Evolutionary conservation across 768 basidiomycete genomes (phyloP), one percentile per base, ranked within the genome.

Genomic region (Podaxis sp.): DNA sequence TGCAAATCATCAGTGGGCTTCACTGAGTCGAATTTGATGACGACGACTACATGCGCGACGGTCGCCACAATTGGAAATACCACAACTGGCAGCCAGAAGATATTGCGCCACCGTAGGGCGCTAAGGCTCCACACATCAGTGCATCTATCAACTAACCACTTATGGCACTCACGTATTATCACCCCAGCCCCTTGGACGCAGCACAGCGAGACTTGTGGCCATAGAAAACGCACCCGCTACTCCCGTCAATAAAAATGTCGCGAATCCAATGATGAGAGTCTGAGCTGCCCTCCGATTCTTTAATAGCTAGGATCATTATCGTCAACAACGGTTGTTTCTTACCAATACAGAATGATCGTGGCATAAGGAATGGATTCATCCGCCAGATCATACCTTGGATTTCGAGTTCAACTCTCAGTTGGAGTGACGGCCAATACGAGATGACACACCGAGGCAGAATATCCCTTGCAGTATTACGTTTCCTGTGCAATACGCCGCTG

Each of bases 291-390:
- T 51, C 39, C 19, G 15, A 44, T 22, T 28, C 28, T 30, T 26
- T 13, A 52, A 8, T 6, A 3, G 42, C 13, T 33, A 33, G 33
- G 40, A 49, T 39, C 24, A 46, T 5, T 40, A 22, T 13, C 33
- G 33, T 24, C 9, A 5, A 15, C 30, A 26, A 22, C 1, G 42
- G 36, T 19, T 9, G 48, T 51, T 55, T 71, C 80, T 64, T 67
- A 86, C 86, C 77, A 39, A 83, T 72, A 67, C 88, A 89, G 65
- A 90, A 89, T 30, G 69, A 66, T 39, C 69, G 73, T 8, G 87
- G 85, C 87, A 90, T 90, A 19, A 63, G 68, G 54, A 74, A 76
- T 0, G 88, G 85, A 65, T 86, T 76, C 88, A 90, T 89, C 56
- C 74, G 71, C 79, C 84, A 88, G 13, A 86, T 77, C 73, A 89